Evolutionary conservation across 2,329 filamentous ascomycete species (phyloP).

Genomic region (Talaromyces sp.): DNA sequence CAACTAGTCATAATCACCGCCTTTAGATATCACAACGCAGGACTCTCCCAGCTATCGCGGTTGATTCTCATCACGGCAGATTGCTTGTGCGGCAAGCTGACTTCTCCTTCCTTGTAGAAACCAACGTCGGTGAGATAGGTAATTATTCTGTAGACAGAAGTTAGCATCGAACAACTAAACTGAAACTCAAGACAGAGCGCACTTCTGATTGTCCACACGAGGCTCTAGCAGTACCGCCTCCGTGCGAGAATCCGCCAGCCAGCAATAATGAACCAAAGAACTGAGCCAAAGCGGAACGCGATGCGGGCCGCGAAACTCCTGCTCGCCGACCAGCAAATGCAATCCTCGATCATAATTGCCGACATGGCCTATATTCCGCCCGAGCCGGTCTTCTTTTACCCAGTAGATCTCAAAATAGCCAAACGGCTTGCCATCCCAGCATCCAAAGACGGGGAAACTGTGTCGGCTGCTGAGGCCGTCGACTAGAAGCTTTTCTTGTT

Average conservation of each 20-base stretch:
- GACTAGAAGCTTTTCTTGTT: conserved; percentile 64
- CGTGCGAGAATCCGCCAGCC: conserved; percentile 71
- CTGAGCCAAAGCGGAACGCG: conserved; percentile 75
- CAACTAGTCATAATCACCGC: not conserved
- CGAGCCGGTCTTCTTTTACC: conserved; percentile 86
- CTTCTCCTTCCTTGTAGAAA: conserved; percentile 80
- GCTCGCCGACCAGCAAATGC: conserved; percentile 84
- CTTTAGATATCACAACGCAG: conserved; percentile 43
- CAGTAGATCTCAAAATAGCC: conserved; percentile 98
- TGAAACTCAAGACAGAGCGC: conserved; percentile 13
- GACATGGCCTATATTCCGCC: conserved; percentile 60
- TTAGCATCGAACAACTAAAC: conserved; percentile 10
- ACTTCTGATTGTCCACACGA: conserved; percentile 86
- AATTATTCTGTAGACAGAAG: conserved; percentile 51
- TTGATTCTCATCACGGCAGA: conserved; percentile 76
- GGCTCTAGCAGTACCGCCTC: conserved; percentile 82
- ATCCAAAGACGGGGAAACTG: conserved; percentile 84
- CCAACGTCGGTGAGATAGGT: conserved; percentile 66
- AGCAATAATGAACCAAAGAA: conserved; percentile 81
- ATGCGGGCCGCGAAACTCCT: conserved; percentile 79
- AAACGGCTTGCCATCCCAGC: conserved; percentile 93
- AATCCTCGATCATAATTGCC: conserved; percentile 83
- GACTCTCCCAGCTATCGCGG: conserved; percentile 73
- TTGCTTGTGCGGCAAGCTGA: conserved; percentile 88
- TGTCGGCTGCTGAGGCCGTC: conserved; percentile 61